Evolutionary conservation across 768 basidiomycete genomes (phyloP).

Genomic region (Leucocoprinus sp.): DNA sequence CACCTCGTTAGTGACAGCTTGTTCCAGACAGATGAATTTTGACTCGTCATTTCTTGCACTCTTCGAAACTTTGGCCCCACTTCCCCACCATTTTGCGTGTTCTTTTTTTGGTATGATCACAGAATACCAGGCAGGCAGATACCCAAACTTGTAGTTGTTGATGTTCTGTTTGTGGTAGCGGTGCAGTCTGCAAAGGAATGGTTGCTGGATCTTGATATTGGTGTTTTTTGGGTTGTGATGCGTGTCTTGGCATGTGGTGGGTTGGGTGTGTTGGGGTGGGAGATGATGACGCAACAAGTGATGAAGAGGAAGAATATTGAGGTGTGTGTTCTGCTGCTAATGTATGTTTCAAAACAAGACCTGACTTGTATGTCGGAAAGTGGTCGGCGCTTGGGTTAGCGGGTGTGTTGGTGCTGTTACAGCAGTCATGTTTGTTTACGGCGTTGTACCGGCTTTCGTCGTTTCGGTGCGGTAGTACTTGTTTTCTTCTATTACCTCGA

Average conservation of each 20-base stretch:
- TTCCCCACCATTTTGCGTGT: neutral
- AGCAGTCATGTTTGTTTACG: conserved; percentile 58
- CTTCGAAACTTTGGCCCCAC: too few species aligned
- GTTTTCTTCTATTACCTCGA: neutral
- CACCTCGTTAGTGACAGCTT: conserved; percentile 34
- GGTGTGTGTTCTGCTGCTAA: conserved; percentile 30
- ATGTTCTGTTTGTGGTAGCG: conserved; percentile 55
- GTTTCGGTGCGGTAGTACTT: conserved; percentile 43
- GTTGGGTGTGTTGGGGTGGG: conserved; percentile 57
- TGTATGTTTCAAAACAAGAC: neutral
- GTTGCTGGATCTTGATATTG: conserved; percentile 57
- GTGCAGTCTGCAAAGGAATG: conserved; percentile 60
- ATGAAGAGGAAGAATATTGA: conserved; percentile 49
- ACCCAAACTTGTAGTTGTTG: conserved; percentile 50
- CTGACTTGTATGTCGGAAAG: conserved; percentile 30
- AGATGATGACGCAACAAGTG: conserved; percentile 43
- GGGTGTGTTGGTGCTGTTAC: conserved; percentile 59
- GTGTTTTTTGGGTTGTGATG: conserved; percentile 72
- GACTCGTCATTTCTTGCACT: too few species aligned
- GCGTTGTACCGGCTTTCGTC: conserved; percentile 64
- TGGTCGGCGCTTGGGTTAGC: conserved; percentile 66
- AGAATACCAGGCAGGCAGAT: conserved; percentile 48
- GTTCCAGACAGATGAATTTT: too few species aligned
- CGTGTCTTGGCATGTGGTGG: conserved; percentile 66
- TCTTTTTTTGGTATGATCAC: conserved; percentile 2